Evolutionary conservation across 2,329 filamentous ascomycete species (phyloP).

Genomic region (Malbranchea cinnamomea): DNA sequence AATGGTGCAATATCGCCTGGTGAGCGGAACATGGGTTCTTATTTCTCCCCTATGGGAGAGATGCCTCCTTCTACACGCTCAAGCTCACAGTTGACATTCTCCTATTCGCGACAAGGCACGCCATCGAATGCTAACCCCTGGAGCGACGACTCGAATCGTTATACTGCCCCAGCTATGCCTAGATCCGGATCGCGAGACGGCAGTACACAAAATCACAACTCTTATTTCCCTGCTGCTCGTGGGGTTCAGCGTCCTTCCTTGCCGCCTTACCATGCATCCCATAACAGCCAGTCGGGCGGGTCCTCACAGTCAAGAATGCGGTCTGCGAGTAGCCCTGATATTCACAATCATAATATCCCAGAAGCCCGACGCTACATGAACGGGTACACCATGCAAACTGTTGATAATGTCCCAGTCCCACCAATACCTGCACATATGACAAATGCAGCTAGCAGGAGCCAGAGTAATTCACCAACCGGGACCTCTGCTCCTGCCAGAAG

Average conservation of each 20-base stretch:
- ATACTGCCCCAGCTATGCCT: constrained; percentile 76
- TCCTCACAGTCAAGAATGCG: constrained; percentile 57
- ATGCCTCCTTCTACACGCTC: constrained; percentile 39
- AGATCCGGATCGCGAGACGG: constrained; percentile 68
- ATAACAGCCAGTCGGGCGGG: constrained; percentile 37
- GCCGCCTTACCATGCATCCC: constrained; percentile 47
- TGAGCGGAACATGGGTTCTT: constrained; percentile 57
- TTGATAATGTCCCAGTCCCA: constrained; percentile 52
- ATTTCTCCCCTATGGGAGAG: constrained; percentile 79
- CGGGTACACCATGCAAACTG: constrained; percentile 40
- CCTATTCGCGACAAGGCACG: constrained; percentile 60
- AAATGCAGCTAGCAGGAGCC: constrained; percentile 57
- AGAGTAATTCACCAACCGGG: constrained; percentile 62
- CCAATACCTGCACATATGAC: constrained; percentile 59
- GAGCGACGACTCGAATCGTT: constrained; percentile 60
- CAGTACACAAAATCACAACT: constrained; percentile 47
- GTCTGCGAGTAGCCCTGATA: constrained; percentile 91
- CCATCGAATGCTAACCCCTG: constrained; percentile 46
- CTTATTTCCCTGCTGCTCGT: constrained; percentile 43
- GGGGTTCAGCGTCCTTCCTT: constrained; percentile 56
- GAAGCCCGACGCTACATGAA: constrained; percentile 33
- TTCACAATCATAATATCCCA: constrained; percentile 51
- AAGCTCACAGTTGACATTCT: constrained; percentile 46
- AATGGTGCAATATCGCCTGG: constrained; percentile 42
- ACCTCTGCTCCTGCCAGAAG: constrained; percentile 52